These are phyloP conservation scores for Oryza coarctata DNA, from an alignment of 176 grass and related monocot genomes.

Conservation along the genomic window DNA sequence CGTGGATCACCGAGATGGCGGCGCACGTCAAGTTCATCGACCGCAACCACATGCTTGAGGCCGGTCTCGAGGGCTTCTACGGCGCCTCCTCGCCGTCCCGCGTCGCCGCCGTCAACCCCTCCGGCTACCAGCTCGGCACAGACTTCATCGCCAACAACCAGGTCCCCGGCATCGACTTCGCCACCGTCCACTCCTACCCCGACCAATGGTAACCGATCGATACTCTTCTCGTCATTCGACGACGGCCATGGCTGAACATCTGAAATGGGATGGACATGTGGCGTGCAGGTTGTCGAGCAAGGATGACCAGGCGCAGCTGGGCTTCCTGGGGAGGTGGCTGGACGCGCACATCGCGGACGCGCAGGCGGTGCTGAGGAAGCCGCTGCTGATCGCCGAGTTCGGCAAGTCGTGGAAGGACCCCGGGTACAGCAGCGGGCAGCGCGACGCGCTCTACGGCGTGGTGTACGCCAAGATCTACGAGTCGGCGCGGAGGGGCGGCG, in stretches of 20 bases:
- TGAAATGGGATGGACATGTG: too few relatives aligned
- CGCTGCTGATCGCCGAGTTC: constrained; percentile 81
- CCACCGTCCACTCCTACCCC: constrained; percentile 94
- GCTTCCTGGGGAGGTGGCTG: constrained; percentile 71
- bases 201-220: constrained; percentile 65
- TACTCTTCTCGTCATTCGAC: too few relatives aligned
- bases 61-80: constrained; percentile 94
- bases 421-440: constrained; percentile 52
- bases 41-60: constrained; percentile 82
- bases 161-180: constrained; percentile 76
- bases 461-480: constrained; percentile 74
- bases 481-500: constrained; percentile 58
- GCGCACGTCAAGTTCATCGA: constrained; percentile 86
- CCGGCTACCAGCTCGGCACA: constrained; percentile 64
- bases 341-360: constrained; percentile 77
- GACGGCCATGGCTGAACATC: too few relatives aligned
- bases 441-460: constrained; percentile 59
- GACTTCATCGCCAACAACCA: constrained; percentile 95
- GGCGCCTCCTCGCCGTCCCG: constrained; percentile 36
- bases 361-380: constrained; percentile 51
- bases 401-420: constrained; percentile 75
- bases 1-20: constrained; percentile 96
- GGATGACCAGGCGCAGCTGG: constrained; percentile 53
- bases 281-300: constrained; percentile 45
- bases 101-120: constrained; percentile 46